A percentile compares a stretch with the other conserved stretches of the same genome.
Evolutionary conservation across 805 yeast genomes (phyloP).

Genomic region (Lipomyces sp.): DNA sequence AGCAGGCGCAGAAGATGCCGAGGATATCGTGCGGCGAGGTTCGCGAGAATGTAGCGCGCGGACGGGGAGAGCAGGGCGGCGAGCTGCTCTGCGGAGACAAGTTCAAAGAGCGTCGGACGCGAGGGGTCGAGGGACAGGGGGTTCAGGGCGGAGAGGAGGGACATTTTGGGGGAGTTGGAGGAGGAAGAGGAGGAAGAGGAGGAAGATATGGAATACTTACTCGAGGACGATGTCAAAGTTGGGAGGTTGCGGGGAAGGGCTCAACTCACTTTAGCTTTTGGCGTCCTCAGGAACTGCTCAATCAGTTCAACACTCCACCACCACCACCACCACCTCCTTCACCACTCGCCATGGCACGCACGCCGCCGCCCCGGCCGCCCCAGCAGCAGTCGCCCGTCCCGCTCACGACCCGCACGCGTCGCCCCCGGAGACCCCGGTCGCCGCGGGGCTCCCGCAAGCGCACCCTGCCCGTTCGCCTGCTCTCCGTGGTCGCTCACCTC

Average conservation of each 20-base stretch:
- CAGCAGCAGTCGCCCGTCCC: background rate
- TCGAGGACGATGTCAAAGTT: too few relatives aligned
- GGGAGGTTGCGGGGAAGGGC: too few relatives aligned
- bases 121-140: conserved; percentile 71
- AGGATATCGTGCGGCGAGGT: conserved; percentile 78
- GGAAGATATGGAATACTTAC: too few relatives aligned
- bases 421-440: background rate
- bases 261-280: background rate
- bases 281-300: background rate
- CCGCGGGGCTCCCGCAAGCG: background rate
- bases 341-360: background rate
- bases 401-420: too few relatives aligned
- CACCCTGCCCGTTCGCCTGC: background rate
- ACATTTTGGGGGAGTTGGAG: conserved; percentile 2
- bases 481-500: conserved; percentile 41
- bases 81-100: conserved; percentile 76
- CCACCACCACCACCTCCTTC: background rate
- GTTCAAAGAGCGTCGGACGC: conserved; percentile 84
- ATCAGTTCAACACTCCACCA: background rate
- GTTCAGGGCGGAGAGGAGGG: conserved; percentile 48
- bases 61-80: conserved; percentile 79
- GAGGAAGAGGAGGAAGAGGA: too few relatives aligned
- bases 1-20: conserved; percentile 58
- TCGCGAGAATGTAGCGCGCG: conserved; percentile 70
- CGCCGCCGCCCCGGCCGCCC: background rate